A percentile compares a stretch with the other conserved stretches of the same genome.
Evolutionary conservation across 257 asterid species (phyloP).

Genomic region (Lycium ferocissimum): DNA sequence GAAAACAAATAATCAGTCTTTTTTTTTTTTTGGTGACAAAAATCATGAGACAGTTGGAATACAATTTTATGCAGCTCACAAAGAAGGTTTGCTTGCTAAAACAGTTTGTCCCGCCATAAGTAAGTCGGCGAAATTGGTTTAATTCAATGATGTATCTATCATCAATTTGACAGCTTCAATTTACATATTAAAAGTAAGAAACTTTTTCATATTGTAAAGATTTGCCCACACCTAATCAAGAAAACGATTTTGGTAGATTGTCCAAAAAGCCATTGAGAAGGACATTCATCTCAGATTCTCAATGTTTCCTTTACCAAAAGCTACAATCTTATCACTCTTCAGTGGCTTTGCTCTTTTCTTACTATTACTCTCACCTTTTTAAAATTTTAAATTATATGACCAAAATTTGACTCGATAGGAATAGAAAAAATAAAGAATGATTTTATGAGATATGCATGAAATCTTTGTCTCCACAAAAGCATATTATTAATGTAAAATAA

Average conservation of each 20-base stretch:
- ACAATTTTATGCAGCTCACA: background rate
- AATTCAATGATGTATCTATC: background rate
- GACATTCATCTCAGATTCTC: background rate
- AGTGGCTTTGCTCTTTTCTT: background rate
- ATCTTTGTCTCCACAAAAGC: too few relatives aligned
- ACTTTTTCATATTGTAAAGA: background rate
- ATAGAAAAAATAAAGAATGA: too few relatives aligned
- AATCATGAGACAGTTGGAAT: too few relatives aligned
- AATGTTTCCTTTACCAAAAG: background rate
- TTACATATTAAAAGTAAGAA: background rate
- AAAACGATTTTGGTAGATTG: background rate
- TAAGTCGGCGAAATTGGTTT: constrained; percentile 1
- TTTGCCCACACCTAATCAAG: background rate
- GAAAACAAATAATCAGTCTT: too few relatives aligned
- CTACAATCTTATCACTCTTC: background rate
- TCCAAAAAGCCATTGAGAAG: background rate
- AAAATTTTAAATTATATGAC: background rate
- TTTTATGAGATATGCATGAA: too few relatives aligned
- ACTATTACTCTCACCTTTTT: background rate
- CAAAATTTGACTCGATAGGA: background rate
- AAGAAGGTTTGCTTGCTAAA: background rate
- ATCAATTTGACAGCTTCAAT: constrained; percentile 5
- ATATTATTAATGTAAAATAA: too few relatives aligned
- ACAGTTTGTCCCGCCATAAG: background rate
- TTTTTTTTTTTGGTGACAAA: too few relatives aligned